These are phyloP conservation scores for Phialemoniopsis sp. DNA, from an alignment of 2,329 filamentous ascomycete species.

Conservation along the genomic window DNA sequence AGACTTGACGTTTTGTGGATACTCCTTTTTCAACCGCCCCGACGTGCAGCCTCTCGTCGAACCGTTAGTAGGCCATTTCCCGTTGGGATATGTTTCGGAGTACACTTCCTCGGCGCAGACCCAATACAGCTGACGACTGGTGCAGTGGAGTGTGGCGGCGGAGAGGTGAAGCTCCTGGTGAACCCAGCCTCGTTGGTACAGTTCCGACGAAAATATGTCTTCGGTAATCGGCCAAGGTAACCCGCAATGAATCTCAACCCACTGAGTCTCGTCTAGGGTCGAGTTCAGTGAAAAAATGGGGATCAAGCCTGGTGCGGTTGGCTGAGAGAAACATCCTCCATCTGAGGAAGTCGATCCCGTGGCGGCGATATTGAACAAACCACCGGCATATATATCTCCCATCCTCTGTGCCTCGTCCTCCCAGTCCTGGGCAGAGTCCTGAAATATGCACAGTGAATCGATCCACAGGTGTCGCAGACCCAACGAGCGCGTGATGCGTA, in stretches of 20 bases:
- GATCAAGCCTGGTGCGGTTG: too few relatives aligned
- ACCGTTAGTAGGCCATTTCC: too few relatives aligned
- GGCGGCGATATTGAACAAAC: constrained; percentile 18
- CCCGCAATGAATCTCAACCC: too few relatives aligned
- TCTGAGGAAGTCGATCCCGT: constrained; percentile 7
- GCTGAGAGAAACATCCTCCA: too few relatives aligned
- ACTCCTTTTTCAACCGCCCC: too few relatives aligned
- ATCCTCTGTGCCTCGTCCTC: constrained; percentile 14
- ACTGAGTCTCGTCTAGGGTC: constrained; percentile 26
- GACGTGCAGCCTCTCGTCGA: too few relatives aligned
- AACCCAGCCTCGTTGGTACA: constrained; percentile 31
- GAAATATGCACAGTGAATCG: constrained; percentile 17
- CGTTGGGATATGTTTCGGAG: too few relatives aligned
- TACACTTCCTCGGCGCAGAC: constrained; percentile 28
- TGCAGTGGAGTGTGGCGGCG: constrained; percentile 29
- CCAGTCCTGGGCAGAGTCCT: constrained; percentile 14
- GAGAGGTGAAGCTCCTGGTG: constrained; percentile 31
- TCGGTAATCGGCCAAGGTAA: too few relatives aligned
- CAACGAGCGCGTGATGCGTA: constrained; percentile 7
- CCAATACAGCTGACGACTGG: constrained; percentile 27
- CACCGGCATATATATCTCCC: constrained; percentile 18
- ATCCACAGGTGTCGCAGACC: constrained; percentile 14
- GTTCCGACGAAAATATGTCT: constrained; percentile 25
- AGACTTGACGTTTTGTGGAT: too few relatives aligned
- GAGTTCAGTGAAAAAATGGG: constrained; percentile 15